These are phyloP conservation scores for Coemansia asiatica DNA, from an alignment of 192 early-diverging fungal genomes.

Conservation along the genomic window DNA sequence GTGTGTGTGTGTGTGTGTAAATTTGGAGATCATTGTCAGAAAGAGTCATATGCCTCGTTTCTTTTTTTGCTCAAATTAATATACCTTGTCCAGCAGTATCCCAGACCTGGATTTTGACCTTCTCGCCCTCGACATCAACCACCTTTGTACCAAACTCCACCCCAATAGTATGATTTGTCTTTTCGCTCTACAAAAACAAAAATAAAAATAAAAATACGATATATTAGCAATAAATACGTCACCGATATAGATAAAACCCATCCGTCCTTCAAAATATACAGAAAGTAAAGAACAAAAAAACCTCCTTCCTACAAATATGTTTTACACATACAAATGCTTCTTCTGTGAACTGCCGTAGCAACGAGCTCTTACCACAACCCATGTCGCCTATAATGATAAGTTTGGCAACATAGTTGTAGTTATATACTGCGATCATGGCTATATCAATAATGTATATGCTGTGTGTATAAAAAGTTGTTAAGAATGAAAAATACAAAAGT, in stretches of 20 bases:
- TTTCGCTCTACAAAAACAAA: slow-evolving; percentile 54
- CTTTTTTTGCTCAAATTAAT: neutral
- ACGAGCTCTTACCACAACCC: slow-evolving; percentile 58
- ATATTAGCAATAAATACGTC: neutral
- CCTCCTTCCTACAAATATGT: too few species aligned
- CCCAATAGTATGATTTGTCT: slow-evolving; percentile 74
- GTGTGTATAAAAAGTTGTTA: neutral
- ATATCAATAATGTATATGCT: neutral
- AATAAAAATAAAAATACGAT: slow-evolving; percentile 10
- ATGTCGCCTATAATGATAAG: slow-evolving; percentile 59
- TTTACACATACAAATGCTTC: slow-evolving; percentile 47
- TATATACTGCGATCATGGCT: slow-evolving; percentile 54
- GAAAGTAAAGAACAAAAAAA: slow-evolving; percentile 9
- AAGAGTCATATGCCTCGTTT: slow-evolving; percentile 25
- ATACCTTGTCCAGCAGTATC: slow-evolving; percentile 72
- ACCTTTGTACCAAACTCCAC: slow-evolving; percentile 79
- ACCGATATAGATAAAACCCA: too few species aligned
- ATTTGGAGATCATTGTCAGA: neutral
- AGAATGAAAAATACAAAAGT: too few species aligned
- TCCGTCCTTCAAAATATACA: too few species aligned
- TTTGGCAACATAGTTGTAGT: slow-evolving; percentile 59
- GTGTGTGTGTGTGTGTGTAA: too few species aligned
- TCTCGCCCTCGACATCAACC: slow-evolving; percentile 65
- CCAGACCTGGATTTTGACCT: slow-evolving; percentile 72
- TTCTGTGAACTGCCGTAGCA: slow-evolving; percentile 56